These are phyloP conservation scores for Chytriomyces sp. DNA, from an alignment of 192 early-diverging fungal genomes.

Conservation along the genomic window DNA sequence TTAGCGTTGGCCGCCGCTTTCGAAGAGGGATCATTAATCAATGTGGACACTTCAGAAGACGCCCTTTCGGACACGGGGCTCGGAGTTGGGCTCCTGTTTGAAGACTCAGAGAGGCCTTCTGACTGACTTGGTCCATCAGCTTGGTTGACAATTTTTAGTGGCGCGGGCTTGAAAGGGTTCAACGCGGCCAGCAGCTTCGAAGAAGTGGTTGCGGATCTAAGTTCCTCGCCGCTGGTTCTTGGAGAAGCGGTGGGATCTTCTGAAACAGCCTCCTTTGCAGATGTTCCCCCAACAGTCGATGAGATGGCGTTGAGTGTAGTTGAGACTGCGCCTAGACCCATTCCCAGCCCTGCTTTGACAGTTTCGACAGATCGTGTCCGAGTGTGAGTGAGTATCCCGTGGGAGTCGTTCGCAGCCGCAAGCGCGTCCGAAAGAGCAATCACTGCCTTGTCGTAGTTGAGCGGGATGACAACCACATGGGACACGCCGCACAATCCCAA, in stretches of 20 bases:
- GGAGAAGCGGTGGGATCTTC: not conserved
- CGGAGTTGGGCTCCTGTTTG: too few species aligned
- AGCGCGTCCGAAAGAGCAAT: conserved; percentile 15
- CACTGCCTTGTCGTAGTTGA: not conserved
- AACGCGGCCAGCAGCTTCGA: not conserved
- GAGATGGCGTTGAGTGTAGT: conserved; percentile 7
- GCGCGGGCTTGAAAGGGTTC: not conserved
- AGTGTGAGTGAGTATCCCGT: not conserved
- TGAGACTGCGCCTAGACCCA: conserved; percentile 10
- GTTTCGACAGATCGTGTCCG: not conserved
- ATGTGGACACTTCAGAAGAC: too few species aligned
- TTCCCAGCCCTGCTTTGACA: conserved; percentile 19
- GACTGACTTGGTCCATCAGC: too few species aligned
- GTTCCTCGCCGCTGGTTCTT: not conserved
- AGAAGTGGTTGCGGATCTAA: not conserved
- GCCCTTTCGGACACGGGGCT: too few species aligned
- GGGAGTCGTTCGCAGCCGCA: not conserved
- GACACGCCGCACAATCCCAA: not conserved
- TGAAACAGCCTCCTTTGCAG: not conserved
- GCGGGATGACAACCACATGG: conserved; percentile 24
- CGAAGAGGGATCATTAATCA: too few species aligned
- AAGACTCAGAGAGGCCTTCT: too few species aligned
- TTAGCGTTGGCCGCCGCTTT: too few species aligned
- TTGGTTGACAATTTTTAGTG: not conserved
- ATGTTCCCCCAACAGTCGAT: not conserved